Evolutionary conservation across 441 rosid genomes (phyloP).

Genomic region (Erysimum cheiri): DNA sequence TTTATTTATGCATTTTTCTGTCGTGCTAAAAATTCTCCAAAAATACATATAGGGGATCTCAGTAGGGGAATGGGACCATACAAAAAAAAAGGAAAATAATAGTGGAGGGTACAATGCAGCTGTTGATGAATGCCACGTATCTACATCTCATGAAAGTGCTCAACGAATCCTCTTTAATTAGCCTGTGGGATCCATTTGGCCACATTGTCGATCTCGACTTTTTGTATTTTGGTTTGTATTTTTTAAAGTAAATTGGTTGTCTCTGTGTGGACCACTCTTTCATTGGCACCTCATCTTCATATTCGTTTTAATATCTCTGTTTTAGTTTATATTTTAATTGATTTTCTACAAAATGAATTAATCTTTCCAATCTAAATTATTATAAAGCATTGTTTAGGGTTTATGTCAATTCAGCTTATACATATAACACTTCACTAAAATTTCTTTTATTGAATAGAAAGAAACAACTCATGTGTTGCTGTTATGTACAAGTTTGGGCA

Average conservation of each 20-base stretch:
- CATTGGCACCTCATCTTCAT: conserved; percentile 39
- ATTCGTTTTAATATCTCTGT: conserved; percentile 35
- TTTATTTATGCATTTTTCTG: background rate
- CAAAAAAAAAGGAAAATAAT: background rate
- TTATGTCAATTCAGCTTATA: conserved; percentile 27
- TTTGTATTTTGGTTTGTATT: conserved; percentile 24
- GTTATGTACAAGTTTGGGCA: conserved; percentile 43
- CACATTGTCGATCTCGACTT: conserved; percentile 38
- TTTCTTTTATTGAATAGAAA: conserved; percentile 10
- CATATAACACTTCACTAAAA: conserved; percentile 21
- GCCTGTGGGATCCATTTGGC: conserved; percentile 28
- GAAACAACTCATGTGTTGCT: conserved; percentile 39
- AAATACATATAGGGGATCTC: conserved; percentile 7
- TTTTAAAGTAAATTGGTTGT: conserved; percentile 19
- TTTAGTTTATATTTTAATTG: background rate
- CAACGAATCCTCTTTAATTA: conserved; percentile 44
- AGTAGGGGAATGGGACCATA: conserved; percentile 27
- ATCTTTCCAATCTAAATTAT: conserved; percentile 7
- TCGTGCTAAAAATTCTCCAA: background rate
- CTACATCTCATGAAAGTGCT: conserved; percentile 43
- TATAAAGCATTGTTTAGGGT: conserved; percentile 26
- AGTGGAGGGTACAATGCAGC: conserved; percentile 36
- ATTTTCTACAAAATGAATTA: conserved; percentile 14
- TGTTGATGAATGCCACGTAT: conserved; percentile 43
- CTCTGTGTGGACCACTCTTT: conserved; percentile 42